These are phyloP conservation scores for Fusarium cyanostomum DNA, from an alignment of 2,329 filamentous ascomycete genomes.

Conservation along the genomic window DNA sequence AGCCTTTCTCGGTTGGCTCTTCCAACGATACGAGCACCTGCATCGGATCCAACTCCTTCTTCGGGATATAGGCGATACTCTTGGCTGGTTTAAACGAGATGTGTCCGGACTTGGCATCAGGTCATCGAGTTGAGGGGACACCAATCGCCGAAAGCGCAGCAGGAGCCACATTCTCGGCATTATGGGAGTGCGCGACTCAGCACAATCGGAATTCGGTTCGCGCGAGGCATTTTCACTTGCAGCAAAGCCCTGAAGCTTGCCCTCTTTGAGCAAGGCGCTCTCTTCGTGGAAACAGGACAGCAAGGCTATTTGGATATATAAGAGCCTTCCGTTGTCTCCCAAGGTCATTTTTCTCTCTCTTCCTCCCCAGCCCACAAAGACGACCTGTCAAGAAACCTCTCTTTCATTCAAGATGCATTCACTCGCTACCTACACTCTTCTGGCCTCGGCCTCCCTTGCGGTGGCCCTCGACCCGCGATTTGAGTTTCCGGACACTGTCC, in stretches of 20 bases:
- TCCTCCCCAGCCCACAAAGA: slow-evolving; percentile 1
- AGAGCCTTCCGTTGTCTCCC: neutral
- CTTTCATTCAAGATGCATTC: slow-evolving; percentile 28
- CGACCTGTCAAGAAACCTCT: neutral
- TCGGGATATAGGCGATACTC: neutral
- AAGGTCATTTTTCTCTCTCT: neutral
- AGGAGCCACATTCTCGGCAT: neutral
- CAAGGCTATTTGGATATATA: slow-evolving; percentile 12
- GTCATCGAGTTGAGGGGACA: neutral
- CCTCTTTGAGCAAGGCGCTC: neutral
- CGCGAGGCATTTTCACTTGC: neutral
- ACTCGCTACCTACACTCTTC: slow-evolving; percentile 26
- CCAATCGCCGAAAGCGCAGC: neutral
- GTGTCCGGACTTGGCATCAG: slow-evolving; percentile 29
- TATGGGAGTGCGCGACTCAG: neutral
- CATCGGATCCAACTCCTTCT: slow-evolving; percentile 13
- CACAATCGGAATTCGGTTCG: neutral
- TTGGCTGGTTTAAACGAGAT: neutral
- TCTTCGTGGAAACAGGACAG: neutral
- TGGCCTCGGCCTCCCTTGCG: slow-evolving; percentile 30
- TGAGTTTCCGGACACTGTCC: slow-evolving; percentile 46
- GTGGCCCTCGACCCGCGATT: slow-evolving; percentile 31
- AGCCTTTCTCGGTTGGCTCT: neutral
- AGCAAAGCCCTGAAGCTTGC: neutral
- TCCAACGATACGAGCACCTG: slow-evolving; percentile 4